Evolutionary conservation across 2,329 filamentous ascomycete species (phyloP).

Genomic region (Fusarium vanettenii): DNA sequence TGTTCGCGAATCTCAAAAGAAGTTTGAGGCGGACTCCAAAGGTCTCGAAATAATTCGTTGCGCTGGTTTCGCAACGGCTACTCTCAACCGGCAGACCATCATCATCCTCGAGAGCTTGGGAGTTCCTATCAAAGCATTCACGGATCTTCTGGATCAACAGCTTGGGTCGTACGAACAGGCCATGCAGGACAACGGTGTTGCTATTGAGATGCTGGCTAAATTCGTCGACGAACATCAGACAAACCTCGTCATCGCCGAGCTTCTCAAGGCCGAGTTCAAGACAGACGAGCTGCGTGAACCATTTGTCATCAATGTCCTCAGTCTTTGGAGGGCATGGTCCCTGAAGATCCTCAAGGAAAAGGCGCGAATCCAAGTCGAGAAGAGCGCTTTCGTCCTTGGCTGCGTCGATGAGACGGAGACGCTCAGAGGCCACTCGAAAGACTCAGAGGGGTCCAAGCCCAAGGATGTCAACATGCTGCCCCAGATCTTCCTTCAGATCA

Average conservation of each 20-base stretch:
- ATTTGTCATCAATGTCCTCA: slow-evolving; percentile 82
- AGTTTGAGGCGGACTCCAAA: slow-evolving; percentile 79
- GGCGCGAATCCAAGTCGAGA: slow-evolving; percentile 81
- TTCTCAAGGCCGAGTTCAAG: slow-evolving; percentile 87
- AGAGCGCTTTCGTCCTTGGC: slow-evolving; percentile 89
- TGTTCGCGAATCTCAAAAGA: slow-evolving; percentile 86
- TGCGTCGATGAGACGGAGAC: slow-evolving; percentile 86
- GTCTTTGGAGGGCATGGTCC: slow-evolving; percentile 89
- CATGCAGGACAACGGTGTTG: slow-evolving; percentile 72
- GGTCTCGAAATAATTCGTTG: slow-evolving; percentile 87
- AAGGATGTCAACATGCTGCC: slow-evolving; percentile 70
- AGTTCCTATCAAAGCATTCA: slow-evolving; percentile 74
- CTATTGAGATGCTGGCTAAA: slow-evolving; percentile 75
- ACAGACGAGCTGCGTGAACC: slow-evolving; percentile 71
- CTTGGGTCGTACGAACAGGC: slow-evolving; percentile 76
- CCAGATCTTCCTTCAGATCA: slow-evolving; percentile 90
- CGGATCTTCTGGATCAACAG: slow-evolving; percentile 74
- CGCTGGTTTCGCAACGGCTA: slow-evolving; percentile 80
- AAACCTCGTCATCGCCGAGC: slow-evolving; percentile 77
- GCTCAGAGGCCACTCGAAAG: slow-evolving; percentile 76
- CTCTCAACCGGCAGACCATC: slow-evolving; percentile 91
- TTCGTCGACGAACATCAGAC: slow-evolving; percentile 89
- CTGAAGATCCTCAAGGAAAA: slow-evolving; percentile 94
- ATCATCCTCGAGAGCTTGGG: slow-evolving; percentile 84
- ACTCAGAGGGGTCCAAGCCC: slow-evolving; percentile 52